Evolutionary conservation across 2,329 filamentous ascomycete genomes (phyloP), one percentile per base, ranked within the genome.

Genomic region (Phaeophleospora eucalypticola): DNA sequence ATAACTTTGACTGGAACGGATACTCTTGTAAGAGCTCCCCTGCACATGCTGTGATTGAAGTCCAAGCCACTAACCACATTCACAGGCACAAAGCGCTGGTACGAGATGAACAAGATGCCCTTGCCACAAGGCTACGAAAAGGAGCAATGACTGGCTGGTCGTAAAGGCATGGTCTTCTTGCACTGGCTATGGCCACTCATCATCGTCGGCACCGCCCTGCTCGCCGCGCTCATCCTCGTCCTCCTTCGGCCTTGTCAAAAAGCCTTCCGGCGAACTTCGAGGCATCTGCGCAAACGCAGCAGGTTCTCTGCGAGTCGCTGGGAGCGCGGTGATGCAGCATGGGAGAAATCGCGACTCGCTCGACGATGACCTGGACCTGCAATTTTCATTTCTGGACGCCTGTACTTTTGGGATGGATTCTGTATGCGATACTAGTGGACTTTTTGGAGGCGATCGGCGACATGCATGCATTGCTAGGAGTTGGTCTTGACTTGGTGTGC

Each of bases 1-100:
- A 97, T 50, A 98, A 98, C 75, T 98, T 98, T 76, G 93, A 98
- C 71, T 98, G 94, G 94, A 96, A 95, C 71, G 87, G 87, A 43
- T 97, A 96, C 68, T 95, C 89, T 67, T 97, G 90, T 94, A 81
- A 76, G 87, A 75, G 17, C 16, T 20, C 41, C n/a, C 32, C 32
- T 4, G 24, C 24, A 37, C 16, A 17, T 19, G 15, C 27, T 21
- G n/a, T 12, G 17, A 36, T n/a, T 17, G 14, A 36, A 20, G 7
- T 21, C 4, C 3, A 20, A 36, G 21, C 36, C 34, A 37, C 52
- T 48, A 21, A 51, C 20, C 8, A 21, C 16, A 20, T 36, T 18
- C 35, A 21, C 45, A 91, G 87, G 87, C 74, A 96, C 91, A 43
- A 81, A 86, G 27, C 82, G 85, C 60, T 98, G 79, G 75, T 97